These are phyloP conservation scores for Rhodotorula sp. DNA, from an alignment of 1,284 basidiomycete species.

Conservation along the genomic window DNA sequence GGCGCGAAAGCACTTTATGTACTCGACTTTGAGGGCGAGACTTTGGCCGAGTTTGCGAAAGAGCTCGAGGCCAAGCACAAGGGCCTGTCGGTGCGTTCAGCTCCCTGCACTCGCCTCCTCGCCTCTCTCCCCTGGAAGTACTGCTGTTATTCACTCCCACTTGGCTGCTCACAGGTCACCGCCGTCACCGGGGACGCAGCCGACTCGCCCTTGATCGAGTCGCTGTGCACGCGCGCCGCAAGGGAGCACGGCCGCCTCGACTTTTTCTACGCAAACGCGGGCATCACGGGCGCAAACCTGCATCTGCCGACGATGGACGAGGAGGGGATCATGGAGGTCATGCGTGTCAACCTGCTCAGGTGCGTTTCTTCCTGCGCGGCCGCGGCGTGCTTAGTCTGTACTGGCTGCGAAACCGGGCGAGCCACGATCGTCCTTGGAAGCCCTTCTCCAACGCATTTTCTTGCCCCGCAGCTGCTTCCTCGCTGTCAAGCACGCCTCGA, in stretches of 20 bases:
- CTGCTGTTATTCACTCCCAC: not conserved
- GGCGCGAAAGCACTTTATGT: conserved; percentile 82
- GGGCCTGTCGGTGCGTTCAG: conserved; percentile 57
- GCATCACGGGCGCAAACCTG: conserved; percentile 51
- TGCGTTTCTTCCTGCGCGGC: conserved; percentile 56
- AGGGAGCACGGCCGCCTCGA: conserved; percentile 81
- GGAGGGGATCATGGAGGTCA: conserved; percentile 65
- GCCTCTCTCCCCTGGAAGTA: not conserved
- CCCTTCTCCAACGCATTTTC: not conserved
- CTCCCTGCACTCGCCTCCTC: not conserved
- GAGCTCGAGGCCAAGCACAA: conserved; percentile 70
- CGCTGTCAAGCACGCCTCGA: conserved; percentile 82
- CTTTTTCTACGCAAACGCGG: conserved; percentile 90
- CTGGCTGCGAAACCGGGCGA: too few species aligned
- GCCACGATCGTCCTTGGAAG: not conserved
- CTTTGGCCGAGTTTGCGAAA: conserved; percentile 70
- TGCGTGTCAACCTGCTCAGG: conserved; percentile 82
- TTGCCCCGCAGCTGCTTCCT: conserved; percentile 69
- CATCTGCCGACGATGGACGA: conserved; percentile 64
- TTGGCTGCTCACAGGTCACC: conserved; percentile 60
- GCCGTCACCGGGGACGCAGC: conserved; percentile 77
- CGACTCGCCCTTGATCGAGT: conserved; percentile 69
- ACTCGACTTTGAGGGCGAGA: conserved; percentile 71
- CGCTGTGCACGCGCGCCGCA: conserved; percentile 70
- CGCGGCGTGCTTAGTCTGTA: too few species aligned